phyloP scores from a whole-genome alignment of 257 asterid species.

The Rhazya stricta region DNA sequence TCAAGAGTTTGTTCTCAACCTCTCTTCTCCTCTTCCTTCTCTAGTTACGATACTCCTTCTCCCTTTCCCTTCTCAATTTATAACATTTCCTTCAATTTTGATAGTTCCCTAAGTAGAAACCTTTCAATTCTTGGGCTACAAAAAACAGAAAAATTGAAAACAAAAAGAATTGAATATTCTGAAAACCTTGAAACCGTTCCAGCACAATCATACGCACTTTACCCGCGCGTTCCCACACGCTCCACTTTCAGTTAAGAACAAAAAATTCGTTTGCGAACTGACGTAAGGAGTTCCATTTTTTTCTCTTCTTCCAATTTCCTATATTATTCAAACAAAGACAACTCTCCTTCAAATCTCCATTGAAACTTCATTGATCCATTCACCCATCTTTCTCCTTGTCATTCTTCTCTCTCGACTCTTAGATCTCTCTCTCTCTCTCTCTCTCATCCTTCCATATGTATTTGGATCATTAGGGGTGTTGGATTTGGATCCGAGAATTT shows the following conservation, averaged over 20 bases:
- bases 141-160: too few relatives aligned
- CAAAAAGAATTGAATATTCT: too few relatives aligned
- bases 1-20: too few relatives aligned
- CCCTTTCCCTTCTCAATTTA: too few relatives aligned
- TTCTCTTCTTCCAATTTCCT: not conserved
- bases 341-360: constrained; percentile 1
- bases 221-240: too few relatives aligned
- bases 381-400: not conserved
- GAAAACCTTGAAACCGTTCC: too few relatives aligned
- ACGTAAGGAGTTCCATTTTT: not conserved
- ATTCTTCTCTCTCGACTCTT: not conserved
- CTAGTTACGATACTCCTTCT: too few relatives aligned
- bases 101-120: too few relatives aligned
- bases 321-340: constrained; percentile 5
- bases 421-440: not conserved
- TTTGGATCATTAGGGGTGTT: not conserved
- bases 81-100: too few relatives aligned
- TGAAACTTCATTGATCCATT: not conserved
- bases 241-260: not conserved
- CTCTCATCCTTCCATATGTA: not conserved
- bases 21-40: too few relatives aligned
- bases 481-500: constrained; percentile 1
- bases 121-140: too few relatives aligned
- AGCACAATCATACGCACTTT: too few relatives aligned
- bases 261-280: not conserved